Base-by-base conservation (phyloP, 495 filamentous ascomycete genomes). In the Cetradonia linearis region DNA sequence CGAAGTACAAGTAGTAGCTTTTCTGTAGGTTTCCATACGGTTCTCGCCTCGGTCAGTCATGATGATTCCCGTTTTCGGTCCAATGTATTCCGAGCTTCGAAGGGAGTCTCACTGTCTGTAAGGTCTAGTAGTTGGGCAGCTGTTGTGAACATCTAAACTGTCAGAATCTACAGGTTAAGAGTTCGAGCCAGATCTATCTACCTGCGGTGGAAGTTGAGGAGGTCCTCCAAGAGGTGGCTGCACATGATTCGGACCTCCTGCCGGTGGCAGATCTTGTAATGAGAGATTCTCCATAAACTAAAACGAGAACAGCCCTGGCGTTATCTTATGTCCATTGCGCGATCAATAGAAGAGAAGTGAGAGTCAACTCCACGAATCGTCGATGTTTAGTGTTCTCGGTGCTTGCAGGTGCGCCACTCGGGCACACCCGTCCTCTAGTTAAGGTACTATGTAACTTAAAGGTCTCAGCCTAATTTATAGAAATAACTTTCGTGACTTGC, bases 121-220 rank as follows among this genome's bases (percentile, higher is more conserved):
- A 98, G 78, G 71, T 98, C 93, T 40, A 97, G 73, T 47, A 98
- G 75, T 72, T 96, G 92, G 55, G 93, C 90, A 47, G 93, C 91
- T 4, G 93, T 98, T 18, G 94, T 96, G 76, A 98, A 98, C 91
- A 97, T 96, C 77, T 98, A 89, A 50, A 83, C 83, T 5, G 84
- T 86, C 38, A 90, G 74, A 28, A 8, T 59, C 37, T 20, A 52
- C 30, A 36, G n/a, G 5, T 27, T 14, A 14, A 23, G 63, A 84
- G 81, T 3, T 74, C 69, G 16, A 71, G 66, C 58, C 25, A 49
- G 44, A 20, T n/a, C 1, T 31, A 27, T 62, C 44, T 54, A 63
- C 66, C 55, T 67, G 66, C 8, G 74, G 78, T 14, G 77, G 78
- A 61, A 81, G 70, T 67, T 81, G 78, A 31, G 77, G 77, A 23